A percentile compares a stretch with the other conserved stretches of the same genome.
phyloP scores from a whole-genome alignment of 768 basidiomycete species.

The Serendipita sp. region DNA sequence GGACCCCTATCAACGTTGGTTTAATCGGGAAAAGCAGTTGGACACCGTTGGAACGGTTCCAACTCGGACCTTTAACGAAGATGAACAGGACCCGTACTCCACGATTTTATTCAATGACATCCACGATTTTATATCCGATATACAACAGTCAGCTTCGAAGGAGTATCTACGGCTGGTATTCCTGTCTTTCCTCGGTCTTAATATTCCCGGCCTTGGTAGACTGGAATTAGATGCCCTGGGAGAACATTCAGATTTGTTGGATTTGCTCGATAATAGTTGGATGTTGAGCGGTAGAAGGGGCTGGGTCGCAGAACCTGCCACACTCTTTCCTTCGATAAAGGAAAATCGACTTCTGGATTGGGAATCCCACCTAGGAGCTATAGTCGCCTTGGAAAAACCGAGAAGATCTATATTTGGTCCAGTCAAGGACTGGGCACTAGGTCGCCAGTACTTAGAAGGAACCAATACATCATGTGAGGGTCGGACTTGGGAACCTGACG shows the following conservation, averaged over 20 bases:
- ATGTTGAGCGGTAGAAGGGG: background rate
- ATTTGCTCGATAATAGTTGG: conserved; percentile 13
- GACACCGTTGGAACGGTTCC: conserved; percentile 34
- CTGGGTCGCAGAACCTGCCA: conserved; percentile 38
- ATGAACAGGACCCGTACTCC: conserved; percentile 49
- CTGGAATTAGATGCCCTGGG: conserved; percentile 43
- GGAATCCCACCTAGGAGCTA: conserved; percentile 47
- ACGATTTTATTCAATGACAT: conserved; percentile 61
- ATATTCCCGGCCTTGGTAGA: conserved; percentile 46
- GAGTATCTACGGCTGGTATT: conserved; percentile 47
- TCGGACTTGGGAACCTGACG: conserved; percentile 29
- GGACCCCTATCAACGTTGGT: conserved; percentile 60
- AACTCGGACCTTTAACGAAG: conserved; percentile 32
- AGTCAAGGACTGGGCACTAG: conserved; percentile 46
- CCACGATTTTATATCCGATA: conserved; percentile 29
- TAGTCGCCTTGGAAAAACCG: conserved; percentile 49
- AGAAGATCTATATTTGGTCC: conserved; percentile 49
- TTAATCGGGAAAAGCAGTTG: conserved; percentile 32
- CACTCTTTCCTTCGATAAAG: conserved; percentile 19
- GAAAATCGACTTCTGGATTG: conserved; percentile 23
- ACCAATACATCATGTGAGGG: conserved; percentile 24
- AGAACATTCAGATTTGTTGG: conserved; percentile 25
- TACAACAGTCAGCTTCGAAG: conserved; percentile 31
- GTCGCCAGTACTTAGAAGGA: conserved; percentile 38
- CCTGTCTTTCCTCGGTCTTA: conserved; percentile 54